Evolutionary conservation across 805 yeast genomes (phyloP).

Genomic region (Kluyveromyces dobzhanskii): DNA sequence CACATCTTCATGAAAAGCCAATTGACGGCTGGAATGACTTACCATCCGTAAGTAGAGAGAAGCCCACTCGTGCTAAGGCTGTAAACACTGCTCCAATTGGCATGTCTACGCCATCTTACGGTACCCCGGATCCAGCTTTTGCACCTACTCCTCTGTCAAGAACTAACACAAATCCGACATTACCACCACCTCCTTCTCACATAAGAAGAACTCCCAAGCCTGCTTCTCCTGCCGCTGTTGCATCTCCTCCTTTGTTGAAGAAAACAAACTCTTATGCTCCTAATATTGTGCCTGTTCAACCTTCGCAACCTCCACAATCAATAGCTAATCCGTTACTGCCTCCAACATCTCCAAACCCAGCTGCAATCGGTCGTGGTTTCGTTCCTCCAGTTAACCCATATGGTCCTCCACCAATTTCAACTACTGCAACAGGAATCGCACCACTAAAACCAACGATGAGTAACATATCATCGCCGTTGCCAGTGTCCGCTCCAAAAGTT

Average conservation of each 20-base stretch:
- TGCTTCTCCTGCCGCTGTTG: slow-evolving; percentile 13
- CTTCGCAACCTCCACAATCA: slow-evolving; percentile 11
- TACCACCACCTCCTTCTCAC: slow-evolving; percentile 20
- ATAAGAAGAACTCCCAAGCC: slow-evolving; percentile 10
- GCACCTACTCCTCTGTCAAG: slow-evolving; percentile 27
- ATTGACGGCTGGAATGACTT: slow-evolving; percentile 33
- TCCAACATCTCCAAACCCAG: slow-evolving; percentile 25
- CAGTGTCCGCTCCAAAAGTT: slow-evolving; percentile 26
- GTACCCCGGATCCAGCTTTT: slow-evolving; percentile 5
- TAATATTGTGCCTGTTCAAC: slow-evolving; percentile 8
- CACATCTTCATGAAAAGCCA: slow-evolving; percentile 28
- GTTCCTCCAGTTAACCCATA: slow-evolving; percentile 32
- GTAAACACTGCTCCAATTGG: slow-evolving; percentile 31
- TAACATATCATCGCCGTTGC: slow-evolving; percentile 12
- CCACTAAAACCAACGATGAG: slow-evolving; percentile 15
- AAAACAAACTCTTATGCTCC: slow-evolving; percentile 9
- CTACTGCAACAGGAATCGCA: slow-evolving; percentile 4
- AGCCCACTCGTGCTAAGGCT: slow-evolving; percentile 28
- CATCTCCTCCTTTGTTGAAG: slow-evolving; percentile 14
- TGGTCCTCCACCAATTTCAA: slow-evolving; percentile 26
- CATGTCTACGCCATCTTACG: slow-evolving; percentile 9
- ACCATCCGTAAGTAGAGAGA: slow-evolving; percentile 25
- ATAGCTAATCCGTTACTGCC: slow-evolving; percentile 22
- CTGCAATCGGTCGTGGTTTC: slow-evolving; percentile 19
- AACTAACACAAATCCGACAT: slow-evolving; percentile 12